Evolutionary conservation across 257 asterid species (phyloP).

Genomic region (Gentiana macrophylla): DNA sequence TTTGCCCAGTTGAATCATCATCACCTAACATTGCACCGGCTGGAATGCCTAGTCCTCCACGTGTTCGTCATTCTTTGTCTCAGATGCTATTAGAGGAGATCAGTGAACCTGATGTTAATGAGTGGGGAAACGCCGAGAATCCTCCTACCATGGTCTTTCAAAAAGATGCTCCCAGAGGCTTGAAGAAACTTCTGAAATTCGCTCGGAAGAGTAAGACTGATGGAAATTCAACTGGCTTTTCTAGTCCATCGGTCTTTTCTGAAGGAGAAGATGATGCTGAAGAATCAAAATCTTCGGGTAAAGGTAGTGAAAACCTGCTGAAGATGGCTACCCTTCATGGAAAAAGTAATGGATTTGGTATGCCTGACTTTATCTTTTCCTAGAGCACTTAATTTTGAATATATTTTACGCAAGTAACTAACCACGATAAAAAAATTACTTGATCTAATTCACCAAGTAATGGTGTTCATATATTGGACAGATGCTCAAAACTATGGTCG

Average conservation of each 20-base stretch:
- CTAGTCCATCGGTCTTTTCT: conserved; percentile 73
- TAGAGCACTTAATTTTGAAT: not conserved
- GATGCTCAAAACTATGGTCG: too few species aligned
- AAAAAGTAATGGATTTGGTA: conserved; percentile 50
- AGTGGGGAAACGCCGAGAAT: conserved; percentile 96
- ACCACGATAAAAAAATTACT: too few species aligned
- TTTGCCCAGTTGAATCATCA: conserved; percentile 26
- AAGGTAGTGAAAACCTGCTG: conserved; percentile 36
- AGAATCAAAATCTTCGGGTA: conserved; percentile 44
- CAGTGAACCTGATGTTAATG: conserved; percentile 68
- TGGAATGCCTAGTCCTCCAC: conserved; percentile 50
- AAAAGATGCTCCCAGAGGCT: conserved; percentile 81
- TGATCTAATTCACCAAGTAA: too few species aligned
- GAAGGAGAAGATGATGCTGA: conserved; percentile 95
- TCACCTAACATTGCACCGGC: conserved; percentile 32
- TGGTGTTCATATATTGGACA: too few species aligned
- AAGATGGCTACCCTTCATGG: conserved; percentile 75
- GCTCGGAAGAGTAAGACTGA: conserved; percentile 90
- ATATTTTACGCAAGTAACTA: not conserved
- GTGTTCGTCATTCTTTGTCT: conserved; percentile 91
- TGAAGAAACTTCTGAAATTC: conserved; percentile 87
- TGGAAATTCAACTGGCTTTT: conserved; percentile 56
- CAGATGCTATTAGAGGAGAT: conserved; percentile 95
- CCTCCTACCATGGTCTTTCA: conserved; percentile 63
- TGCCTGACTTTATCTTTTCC: not conserved